Conservation (phyloP, 2,329 filamentous ascomycete species). For the Alternaria arbusti region DNA sequence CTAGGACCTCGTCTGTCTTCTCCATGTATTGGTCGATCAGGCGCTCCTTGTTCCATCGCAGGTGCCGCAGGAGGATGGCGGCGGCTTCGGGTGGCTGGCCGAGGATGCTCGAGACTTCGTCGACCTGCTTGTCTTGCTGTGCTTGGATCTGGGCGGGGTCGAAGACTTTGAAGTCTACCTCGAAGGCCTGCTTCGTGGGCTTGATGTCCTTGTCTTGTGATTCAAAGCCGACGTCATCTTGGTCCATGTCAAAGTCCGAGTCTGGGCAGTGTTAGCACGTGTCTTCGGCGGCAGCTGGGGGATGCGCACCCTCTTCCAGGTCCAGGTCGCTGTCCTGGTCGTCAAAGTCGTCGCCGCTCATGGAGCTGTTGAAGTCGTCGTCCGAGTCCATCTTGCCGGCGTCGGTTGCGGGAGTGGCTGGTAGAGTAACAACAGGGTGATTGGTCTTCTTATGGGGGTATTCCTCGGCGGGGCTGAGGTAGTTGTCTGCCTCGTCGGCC, state of each 20-base stretch:
- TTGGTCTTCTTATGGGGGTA: conserved; percentile 41
- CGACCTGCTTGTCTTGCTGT: conserved; percentile 84
- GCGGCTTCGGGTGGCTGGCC: conserved; percentile 87
- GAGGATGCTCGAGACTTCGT: conserved; percentile 89
- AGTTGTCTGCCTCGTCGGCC: conserved; percentile 45
- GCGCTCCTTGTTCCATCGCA: conserved; percentile 95
- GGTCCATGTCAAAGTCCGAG: conserved; percentile 63
- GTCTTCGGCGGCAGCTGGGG: neutral
- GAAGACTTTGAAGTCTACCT: conserved; percentile 84
- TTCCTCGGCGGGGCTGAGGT: conserved; percentile 31
- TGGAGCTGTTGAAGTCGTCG: conserved; percentile 87
- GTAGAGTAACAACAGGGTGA: conserved; percentile 25
- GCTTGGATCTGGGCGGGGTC: conserved; percentile 80
- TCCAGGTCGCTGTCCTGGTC: conserved; percentile 77
- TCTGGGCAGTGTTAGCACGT: conserved; percentile 43
- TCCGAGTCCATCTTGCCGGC: conserved; percentile 84
- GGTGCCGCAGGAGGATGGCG: conserved; percentile 86
- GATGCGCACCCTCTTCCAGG: conserved; percentile 52
- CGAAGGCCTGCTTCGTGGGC: conserved; percentile 75
- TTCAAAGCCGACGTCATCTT: conserved; percentile 66
- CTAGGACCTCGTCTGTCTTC: conserved; percentile 75
- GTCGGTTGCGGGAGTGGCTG: conserved; percentile 43
- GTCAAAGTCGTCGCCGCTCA: conserved; percentile 77
- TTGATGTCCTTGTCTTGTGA: conserved; percentile 74
- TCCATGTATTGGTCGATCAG: conserved; percentile 98